Evolutionary conservation across 768 basidiomycete genomes (phyloP), one percentile per base, ranked within the genome.

Genomic region (Pisolithus albus): DNA sequence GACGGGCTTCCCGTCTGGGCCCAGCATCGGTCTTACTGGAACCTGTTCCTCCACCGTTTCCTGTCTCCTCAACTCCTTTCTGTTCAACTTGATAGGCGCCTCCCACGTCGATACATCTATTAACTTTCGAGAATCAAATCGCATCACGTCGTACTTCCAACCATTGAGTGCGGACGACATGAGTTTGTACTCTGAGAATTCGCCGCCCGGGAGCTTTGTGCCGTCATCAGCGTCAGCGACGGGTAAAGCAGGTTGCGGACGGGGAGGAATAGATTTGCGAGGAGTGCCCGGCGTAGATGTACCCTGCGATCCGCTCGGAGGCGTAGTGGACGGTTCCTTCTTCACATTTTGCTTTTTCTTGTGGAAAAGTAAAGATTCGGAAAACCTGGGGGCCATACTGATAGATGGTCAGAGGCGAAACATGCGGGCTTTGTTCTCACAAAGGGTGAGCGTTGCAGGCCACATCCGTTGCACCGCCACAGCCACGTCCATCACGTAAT

Each of bases 81-180:
- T 77, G 68, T 94, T 94, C 59, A 94, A 74, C 71, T 87, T 89
- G 62, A 93, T 83, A 13, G 92, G 92, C 52, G 72, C 72, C 30
- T 73, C 65, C 86, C 91, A 92, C 28, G 70, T 67, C 47, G 74
- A 73, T 49, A 90, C 75, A 63, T 92, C 88, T 50, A 89, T 71
- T 15, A 76, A 72, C 61, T 85, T 85, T 51, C 84, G 77, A 32
- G 83, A 81, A 66, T 88, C 83, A 65, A 94, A 91, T 68, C 91
- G 91, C 86, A 93, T 90, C 52, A 93, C 81, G 70, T 92, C 88
- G 76, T 91, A 89, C 64, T 87, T 89, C 88, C 89, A 92, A 24
- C 86, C 88, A 64, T 88, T 87, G 63, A 86, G 79, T 15, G 82
- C 79, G 26, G 86, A 85, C 7, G 88, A 88, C 66, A 89, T 78